Base-by-base conservation (phyloP, 306 rosid species). In the Spatholobus suberectus region DNA sequence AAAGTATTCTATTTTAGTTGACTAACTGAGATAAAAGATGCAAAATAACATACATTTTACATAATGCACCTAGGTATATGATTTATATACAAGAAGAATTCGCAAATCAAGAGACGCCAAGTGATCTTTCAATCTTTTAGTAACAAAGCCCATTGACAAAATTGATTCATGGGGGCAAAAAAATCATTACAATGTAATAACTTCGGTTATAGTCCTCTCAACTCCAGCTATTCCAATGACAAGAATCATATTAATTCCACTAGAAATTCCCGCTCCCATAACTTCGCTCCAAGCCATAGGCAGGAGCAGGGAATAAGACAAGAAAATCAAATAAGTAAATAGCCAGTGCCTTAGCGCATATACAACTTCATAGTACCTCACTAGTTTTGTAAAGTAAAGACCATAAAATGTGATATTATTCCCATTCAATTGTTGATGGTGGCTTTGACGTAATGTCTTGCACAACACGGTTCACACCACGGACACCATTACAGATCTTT, bases 351-450 rank as follows among this genome's bases (percentile, higher is more conserved):
- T 77, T 47, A 5, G 52, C 72, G 26, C 75, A 65, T 83, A 76
- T 86, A 86, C 82, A 78, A 78, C 70, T 17, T 70, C 6, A 41
- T 18, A 23, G 73, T 51, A 10, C 47, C 68, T 49, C 66, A 70
- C 58, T n/a, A 43, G 75, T 77, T 76, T 44, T n/a, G 20, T 32
- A 2, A 49, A 37, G 15, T 3, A 21, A 37, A 47, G 80, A 24
- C 32, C 40, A 35, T 18, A 2, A 13, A 37, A 57, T 10, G 1
- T 34, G 65, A 46, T 35, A 26, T 86, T 79, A 95, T 88, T 96
- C 99, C 98, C 98, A 96, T 81, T 96, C 99, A 70, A 96, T 96
- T 34, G 99, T 96, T 29, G 99, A 92, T 18, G 99, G 99, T 23
- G 98, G 99, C 92, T 96, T 96, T n/a, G 98, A 96, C 0, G 98